Percentiles rank a stretch among this genome's conserved stretches.
Conservation (phyloP, 768 basidiomycete species). For the Tylopilus sp. region DNA sequence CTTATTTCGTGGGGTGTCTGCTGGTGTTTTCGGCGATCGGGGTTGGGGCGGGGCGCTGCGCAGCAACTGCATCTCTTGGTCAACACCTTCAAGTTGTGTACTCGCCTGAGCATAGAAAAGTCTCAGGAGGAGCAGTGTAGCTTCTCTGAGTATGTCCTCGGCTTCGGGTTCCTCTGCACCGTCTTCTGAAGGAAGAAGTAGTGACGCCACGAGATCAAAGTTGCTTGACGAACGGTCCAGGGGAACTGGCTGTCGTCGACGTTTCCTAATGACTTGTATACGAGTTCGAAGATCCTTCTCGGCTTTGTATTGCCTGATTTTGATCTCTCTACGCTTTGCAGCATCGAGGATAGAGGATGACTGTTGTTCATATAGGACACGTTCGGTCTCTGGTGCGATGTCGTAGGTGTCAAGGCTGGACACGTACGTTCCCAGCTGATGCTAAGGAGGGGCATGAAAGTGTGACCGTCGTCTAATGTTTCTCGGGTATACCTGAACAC, state of each 20-base stretch:
- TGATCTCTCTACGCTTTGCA: constrained; percentile 72
- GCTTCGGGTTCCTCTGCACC: constrained; percentile 54
- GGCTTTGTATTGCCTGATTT: constrained; percentile 86
- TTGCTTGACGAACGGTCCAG: constrained; percentile 41
- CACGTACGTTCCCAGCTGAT: constrained; percentile 45
- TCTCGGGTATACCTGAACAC: constrained; percentile 51
- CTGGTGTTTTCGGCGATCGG: constrained; percentile 26
- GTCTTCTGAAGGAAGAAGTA: constrained; percentile 43
- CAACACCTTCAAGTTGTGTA: constrained; percentile 60
- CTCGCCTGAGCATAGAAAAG: constrained; percentile 69
- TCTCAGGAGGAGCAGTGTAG: constrained; percentile 67
- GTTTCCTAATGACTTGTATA: constrained; percentile 62
- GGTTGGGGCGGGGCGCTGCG: constrained; percentile 45
- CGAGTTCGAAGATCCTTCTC: constrained; percentile 75
- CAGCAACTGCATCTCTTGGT: constrained; percentile 72
- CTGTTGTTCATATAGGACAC: constrained; percentile 48
- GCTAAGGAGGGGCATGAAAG: constrained; percentile 34
- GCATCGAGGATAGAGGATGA: constrained; percentile 55
- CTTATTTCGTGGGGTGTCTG: constrained; percentile 39
- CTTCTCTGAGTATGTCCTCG: constrained; percentile 65
- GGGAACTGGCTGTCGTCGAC: constrained; percentile 39
- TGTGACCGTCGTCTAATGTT: constrained; percentile 1
- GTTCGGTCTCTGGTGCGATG: constrained; percentile 60
- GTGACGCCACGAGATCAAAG: constrained; percentile 60
- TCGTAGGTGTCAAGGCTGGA: constrained; percentile 59